phyloP scores from a whole-genome alignment of 257 asterid species.

The Capsicum chinense region DNA sequence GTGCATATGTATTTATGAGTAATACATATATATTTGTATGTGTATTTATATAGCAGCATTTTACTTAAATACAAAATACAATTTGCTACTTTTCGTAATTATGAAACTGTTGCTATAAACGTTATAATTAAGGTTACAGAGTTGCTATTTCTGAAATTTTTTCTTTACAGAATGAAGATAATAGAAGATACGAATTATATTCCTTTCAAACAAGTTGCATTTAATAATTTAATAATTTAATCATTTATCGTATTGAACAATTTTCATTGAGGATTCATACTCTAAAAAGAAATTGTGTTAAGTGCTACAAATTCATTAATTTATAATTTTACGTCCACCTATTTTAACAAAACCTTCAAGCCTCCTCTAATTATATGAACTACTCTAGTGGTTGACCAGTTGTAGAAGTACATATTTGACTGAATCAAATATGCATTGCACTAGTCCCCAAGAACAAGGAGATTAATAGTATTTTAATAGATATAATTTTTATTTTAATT shows the following conservation, averaged over 20 bases:
- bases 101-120: too few species aligned
- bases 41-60: too few species aligned
- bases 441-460: not conserved
- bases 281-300: not conserved
- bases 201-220: conserved; percentile 13
- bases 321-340: not conserved
- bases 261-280: not conserved
- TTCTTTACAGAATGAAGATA: too few species aligned
- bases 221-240: not conserved
- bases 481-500: too few species aligned
- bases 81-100: too few species aligned
- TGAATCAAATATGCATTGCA: not conserved
- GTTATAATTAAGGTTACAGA: too few species aligned
- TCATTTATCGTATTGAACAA: not conserved
- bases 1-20: too few species aligned
- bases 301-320: not conserved
- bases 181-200: not conserved
- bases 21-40: too few species aligned
- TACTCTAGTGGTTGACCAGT: not conserved
- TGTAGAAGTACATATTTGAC: not conserved
- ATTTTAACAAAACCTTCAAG: not conserved
- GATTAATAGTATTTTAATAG: not conserved
- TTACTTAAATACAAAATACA: too few species aligned
- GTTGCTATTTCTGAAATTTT: too few species aligned
- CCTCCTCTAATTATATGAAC: not conserved